These are phyloP conservation scores for Lepidopterella palustris DNA, from an alignment of 495 filamentous ascomycete species.

Conservation along the genomic window DNA sequence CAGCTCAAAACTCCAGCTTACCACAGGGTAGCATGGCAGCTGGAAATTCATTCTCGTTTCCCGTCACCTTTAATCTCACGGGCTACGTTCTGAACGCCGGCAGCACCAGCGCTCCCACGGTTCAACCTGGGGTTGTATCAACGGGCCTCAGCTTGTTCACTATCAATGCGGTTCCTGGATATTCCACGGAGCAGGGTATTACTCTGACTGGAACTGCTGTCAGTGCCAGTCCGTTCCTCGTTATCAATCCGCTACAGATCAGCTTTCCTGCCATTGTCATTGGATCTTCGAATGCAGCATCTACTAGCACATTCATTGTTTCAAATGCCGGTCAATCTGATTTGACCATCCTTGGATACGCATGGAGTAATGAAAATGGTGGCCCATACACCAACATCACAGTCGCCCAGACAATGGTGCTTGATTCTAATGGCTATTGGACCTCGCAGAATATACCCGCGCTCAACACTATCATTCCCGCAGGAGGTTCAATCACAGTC, in stretches of 20 bases:
- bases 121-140: constrained; percentile 32
- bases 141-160: constrained; percentile 27
- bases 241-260: constrained; percentile 30
- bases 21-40: constrained; percentile 14
- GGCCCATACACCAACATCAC: constrained; percentile 30
- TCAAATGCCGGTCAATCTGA: constrained; percentile 36
- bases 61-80: constrained; percentile 39
- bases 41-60: constrained; percentile 29
- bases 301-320: constrained; percentile 31
- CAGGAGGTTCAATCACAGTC: constrained; percentile 6
- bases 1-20: neutral
- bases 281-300: constrained; percentile 23
- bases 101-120: constrained; percentile 29
- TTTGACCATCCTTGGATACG: constrained; percentile 36
- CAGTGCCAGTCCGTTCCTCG: constrained; percentile 28
- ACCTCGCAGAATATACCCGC: constrained; percentile 31
- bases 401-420: constrained; percentile 15
- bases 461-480: constrained; percentile 24
- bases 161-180: constrained; percentile 32
- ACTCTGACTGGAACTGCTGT: constrained; percentile 33
- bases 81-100: constrained; percentile 32
- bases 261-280: constrained; percentile 39
- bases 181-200: constrained; percentile 16
- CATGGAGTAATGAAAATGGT: constrained; percentile 30
- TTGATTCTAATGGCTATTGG: constrained; percentile 27